Evolutionary conservation across 1,284 basidiomycete genomes (phyloP), one percentile per base, ranked within the genome.

Genomic region (Salmacisia buchloeana): DNA sequence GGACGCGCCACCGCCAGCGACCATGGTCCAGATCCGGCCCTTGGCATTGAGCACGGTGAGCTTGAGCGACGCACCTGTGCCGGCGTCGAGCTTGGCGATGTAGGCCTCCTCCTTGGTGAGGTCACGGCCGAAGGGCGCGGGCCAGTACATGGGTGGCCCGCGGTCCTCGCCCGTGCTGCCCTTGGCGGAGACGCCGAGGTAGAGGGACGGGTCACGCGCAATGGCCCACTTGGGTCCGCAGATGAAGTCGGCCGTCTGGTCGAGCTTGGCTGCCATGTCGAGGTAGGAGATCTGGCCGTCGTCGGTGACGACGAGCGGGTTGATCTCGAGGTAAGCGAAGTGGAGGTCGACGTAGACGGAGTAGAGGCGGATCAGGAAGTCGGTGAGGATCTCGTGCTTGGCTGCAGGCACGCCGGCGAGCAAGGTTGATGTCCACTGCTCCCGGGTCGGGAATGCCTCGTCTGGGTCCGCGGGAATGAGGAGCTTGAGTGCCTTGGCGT

Each of bases 231-330:
- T 98, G 78, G 92, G 92, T 39, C 96, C 94, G 79, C 92, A 96
- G 78, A 98, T 90, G 81, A 89, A 94, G 83, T 98, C 96, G 64
- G 94, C 96, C 23, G 94, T 98, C 82, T 86, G 82, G 82, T 98
- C 96, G 74, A 98, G 90, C 85, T 98, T 98, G 80, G 94, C 94
- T 58, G 94, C 96, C 94, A 98, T 97, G 82, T 98, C 96, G 74
- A 98, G 89, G 85, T 94, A 97, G 82, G 90, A 89, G 77, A 98
- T 93, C 75, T 86, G 83, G 67, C 86, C 88, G 67, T 85, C 88
- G 81, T 96, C 93, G 75, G 97, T 88, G 79, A 91, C 91, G 79
- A 98, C 90, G 66, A 98, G 87, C 52, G 96, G 96, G 86, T 98
- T 98, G 83, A 98, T 98, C 83, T 98, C 94, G 80, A 98, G 91